These are phyloP conservation scores for Artemisia argyi DNA, from an alignment of 129 eudicot species.

Conservation along the genomic window DNA sequence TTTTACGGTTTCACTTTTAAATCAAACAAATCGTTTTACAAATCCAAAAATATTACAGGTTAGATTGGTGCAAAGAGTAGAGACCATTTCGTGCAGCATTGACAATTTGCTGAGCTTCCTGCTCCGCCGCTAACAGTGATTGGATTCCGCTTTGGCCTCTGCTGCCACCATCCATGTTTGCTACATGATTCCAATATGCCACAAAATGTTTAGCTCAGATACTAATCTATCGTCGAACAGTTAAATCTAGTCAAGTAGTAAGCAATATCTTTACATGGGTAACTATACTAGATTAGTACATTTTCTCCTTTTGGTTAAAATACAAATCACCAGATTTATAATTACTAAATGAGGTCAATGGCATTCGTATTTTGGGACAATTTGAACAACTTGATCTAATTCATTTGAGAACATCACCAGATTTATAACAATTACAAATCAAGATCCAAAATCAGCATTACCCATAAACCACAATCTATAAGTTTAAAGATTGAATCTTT, in stretches of 20 bases:
- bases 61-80: conserved; percentile 13
- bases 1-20: neutral
- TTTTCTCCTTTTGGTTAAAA: neutral
- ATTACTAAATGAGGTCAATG: no score
- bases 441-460: conserved; percentile 6
- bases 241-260: neutral
- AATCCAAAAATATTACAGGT: neutral
- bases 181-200: conserved; percentile 13
- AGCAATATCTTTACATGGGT: neutral
- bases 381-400: no score
- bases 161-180: conserved; percentile 55
- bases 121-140: conserved; percentile 17
- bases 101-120: conserved; percentile 90
- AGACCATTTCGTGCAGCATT: conserved; percentile 75
- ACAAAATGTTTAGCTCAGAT: neutral
- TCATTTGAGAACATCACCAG: no score
- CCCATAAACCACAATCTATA: neutral
- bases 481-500: neutral
- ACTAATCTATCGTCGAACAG: neutral
- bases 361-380: no score
- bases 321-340: no score
- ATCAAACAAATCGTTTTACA: neutral
- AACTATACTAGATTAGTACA: neutral
- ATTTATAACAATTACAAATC: neutral
- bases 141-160: conserved; percentile 81